These are phyloP conservation scores for Datisca glomerata DNA, from an alignment of 306 rosid genomes.

Conservation along the genomic window DNA sequence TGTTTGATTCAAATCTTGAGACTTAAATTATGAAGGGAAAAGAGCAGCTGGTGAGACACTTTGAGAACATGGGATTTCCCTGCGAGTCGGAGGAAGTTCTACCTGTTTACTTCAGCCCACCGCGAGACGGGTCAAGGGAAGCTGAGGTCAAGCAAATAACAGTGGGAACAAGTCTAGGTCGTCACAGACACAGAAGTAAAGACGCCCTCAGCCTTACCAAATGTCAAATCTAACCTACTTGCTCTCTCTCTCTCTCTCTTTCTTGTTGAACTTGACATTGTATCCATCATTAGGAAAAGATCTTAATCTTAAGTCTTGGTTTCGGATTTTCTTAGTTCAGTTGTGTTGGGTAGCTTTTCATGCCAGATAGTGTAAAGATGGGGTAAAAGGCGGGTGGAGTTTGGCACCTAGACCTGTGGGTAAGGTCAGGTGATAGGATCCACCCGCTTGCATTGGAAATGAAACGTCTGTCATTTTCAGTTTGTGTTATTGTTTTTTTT, in stretches of 20 bases:
- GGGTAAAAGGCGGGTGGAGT: conserved; percentile 32
- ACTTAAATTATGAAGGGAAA: conserved; percentile 27
- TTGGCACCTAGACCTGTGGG: conserved; percentile 36
- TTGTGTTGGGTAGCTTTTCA: neutral
- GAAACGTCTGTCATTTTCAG: no score
- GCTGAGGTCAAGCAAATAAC: conserved; percentile 6
- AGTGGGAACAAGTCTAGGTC: conserved; percentile 15
- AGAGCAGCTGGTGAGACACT: conserved; percentile 22
- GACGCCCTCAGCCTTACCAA: neutral
- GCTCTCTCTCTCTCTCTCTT: neutral
- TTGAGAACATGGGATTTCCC: conserved; percentile 27
- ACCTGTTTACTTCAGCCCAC: conserved; percentile 35
- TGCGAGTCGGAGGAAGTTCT: conserved; percentile 23
- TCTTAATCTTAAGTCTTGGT: no score
- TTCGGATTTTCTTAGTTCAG: neutral
- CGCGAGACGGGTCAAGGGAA: conserved; percentile 37
- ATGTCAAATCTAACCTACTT: neutral
- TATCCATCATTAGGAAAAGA: neutral
- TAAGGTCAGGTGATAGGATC: conserved; percentile 42
- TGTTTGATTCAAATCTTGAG: neutral
- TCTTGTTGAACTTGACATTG: neutral
- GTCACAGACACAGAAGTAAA: no score
- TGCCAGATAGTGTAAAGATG: neutral
- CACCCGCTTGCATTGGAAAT: no score
- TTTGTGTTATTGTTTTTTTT: no score